Evolutionary conservation across 2,329 filamentous ascomycete species (phyloP), one percentile per base, ranked within the genome.

Genomic region (Penicillium sp.): DNA sequence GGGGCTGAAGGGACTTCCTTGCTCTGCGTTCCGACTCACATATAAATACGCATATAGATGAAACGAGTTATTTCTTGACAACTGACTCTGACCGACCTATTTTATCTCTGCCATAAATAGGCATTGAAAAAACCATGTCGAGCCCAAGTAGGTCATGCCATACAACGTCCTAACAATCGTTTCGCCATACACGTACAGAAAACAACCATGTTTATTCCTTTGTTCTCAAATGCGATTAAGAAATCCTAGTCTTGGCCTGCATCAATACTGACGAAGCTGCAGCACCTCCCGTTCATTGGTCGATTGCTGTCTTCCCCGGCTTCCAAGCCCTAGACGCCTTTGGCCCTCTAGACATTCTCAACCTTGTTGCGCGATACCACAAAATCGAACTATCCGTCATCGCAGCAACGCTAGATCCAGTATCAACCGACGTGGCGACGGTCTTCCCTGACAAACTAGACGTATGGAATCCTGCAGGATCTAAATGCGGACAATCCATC

Each of bases 401-500:
- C 40, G 56, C 56, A 26, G 56, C 50, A 14, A 54, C 50, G 2
- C 51, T 58, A 16, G 56, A 53, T 5, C 56, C 56, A 11, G 56
- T 58, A 7, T 58, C 56, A 20, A 54, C 56, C 7, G n/a, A 49
- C 18, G 26, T 33, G 12, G 56, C 51, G 7, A 16, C 43, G 5
- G 12, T 52, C 6, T 58, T 58, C 8, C 56, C 56, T 20, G 49
- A 48, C 4, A 42, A 50, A 40, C 45, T 50, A 45, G 51, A 47
- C 21, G 47, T 54, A 20, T 58, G 56, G 56, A 58, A 58, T 7
- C 51, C 51, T 1, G 45, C 28, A 6, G 51, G 56, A 23, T 58
- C 56, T 16, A 54, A 30, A 4, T 50, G 52, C 54, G 66, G 67
- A 23, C 70, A 79, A 56, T 62, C 63, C 33, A 66, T 79, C 40